Percentiles rank a stretch among this genome's conserved stretches.
These are phyloP conservation scores for Saccharomycopsis guyanensis DNA, from an alignment of 805 yeast species.

Conservation along the genomic window DNA sequence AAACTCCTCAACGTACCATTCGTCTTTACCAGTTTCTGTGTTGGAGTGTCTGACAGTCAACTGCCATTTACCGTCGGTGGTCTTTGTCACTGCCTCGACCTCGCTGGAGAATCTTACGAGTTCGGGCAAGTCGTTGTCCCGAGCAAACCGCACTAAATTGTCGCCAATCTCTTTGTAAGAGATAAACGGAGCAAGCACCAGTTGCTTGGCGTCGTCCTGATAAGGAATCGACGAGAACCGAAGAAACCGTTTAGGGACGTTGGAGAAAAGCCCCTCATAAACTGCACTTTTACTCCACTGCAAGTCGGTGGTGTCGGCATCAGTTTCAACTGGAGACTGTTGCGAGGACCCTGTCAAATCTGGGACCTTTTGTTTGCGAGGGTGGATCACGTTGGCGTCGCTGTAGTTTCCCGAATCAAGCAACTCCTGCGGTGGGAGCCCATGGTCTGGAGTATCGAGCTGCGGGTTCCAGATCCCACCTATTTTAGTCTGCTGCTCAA, in stretches of 20 bases:
- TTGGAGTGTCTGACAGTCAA: conserved; percentile 25
- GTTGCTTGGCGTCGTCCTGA: conserved; percentile 18
- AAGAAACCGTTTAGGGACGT: conserved; percentile 32
- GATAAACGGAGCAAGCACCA: conserved; percentile 32
- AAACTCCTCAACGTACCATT: conserved; percentile 40
- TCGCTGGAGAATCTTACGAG: conserved; percentile 33
- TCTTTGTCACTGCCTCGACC: conserved; percentile 33
- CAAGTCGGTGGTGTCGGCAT: conserved; percentile 10
- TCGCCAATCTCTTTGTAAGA: conserved; percentile 30
- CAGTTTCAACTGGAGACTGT: conserved; percentile 14
- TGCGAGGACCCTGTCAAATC: conserved; percentile 23
- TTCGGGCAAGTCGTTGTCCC: conserved; percentile 26
- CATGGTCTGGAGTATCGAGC: conserved; percentile 23
- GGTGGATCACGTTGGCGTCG: conserved; percentile 28
- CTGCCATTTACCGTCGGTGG: conserved; percentile 32
- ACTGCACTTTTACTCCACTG: conserved; percentile 35
- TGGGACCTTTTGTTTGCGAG: conserved; percentile 6
- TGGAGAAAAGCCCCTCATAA: conserved; percentile 32
- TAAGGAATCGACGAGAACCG: conserved; percentile 27
- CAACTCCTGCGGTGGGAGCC: conserved; percentile 26
- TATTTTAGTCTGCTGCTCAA: conserved; percentile 30
- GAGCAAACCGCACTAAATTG: conserved; percentile 27
- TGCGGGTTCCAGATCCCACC: conserved; percentile 34
- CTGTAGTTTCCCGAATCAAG: conserved; percentile 30
- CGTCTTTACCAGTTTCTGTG: conserved; percentile 23